phyloP scores from a whole-genome alignment of 106 monocot genomes.

The Dioscorea alata region DNA sequence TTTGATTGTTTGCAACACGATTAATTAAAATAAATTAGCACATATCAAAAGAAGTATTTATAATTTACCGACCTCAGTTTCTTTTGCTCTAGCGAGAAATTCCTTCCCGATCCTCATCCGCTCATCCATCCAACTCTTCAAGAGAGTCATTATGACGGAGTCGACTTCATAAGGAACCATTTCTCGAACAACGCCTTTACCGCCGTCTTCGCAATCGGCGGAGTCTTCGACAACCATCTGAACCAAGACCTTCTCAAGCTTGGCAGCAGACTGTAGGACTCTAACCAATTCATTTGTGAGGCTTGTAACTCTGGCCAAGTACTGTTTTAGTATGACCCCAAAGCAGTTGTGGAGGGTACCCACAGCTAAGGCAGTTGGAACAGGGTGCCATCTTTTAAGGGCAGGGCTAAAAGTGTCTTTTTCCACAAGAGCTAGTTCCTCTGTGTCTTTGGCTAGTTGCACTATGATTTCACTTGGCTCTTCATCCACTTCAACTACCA shows the following conservation, averaged over 20 bases:
- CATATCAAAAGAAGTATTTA: too few relatives aligned
- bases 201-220: constrained; percentile 49
- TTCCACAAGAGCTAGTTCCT: constrained; percentile 61
- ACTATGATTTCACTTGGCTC: constrained; percentile 37
- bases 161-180: constrained; percentile 83
- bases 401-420: constrained; percentile 59
- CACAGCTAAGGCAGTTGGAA: constrained; percentile 47
- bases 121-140: constrained; percentile 77
- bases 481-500: constrained; percentile 53
- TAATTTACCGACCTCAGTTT: constrained; percentile 73
- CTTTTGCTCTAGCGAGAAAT: constrained; percentile 59
- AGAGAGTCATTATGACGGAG: constrained; percentile 34
- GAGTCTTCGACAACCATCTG: constrained; percentile 79
- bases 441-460: constrained; percentile 60
- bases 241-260: constrained; percentile 65
- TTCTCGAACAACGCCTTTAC: constrained; percentile 53
- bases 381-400: constrained; percentile 62
- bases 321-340: constrained; percentile 64
- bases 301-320: constrained; percentile 33
- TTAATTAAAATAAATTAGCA: too few relatives aligned
- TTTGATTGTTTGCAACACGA: too few relatives aligned
- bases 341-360: constrained; percentile 78
- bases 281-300: constrained; percentile 55
- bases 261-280: constrained; percentile 69
- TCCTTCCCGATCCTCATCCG: constrained; percentile 54